Percentiles rank a stretch among this genome's conserved stretches.
Evolutionary conservation across 352 stramenopile species (phyloP).

Genomic region (Globisporangium paroecandrum): DNA sequence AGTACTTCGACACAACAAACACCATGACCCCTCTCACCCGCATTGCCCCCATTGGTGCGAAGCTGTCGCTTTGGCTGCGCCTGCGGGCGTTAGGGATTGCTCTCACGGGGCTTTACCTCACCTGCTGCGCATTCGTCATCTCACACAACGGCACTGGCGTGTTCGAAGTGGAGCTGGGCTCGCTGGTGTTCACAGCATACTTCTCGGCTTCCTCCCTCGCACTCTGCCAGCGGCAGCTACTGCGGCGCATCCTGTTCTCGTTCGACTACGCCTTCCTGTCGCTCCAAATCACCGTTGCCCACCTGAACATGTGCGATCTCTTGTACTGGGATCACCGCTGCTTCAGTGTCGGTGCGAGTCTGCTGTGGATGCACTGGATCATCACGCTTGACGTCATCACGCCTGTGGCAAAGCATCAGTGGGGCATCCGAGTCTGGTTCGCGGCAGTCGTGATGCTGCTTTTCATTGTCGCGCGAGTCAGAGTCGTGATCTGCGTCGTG

Average conservation of each 20-base stretch:
- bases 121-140: not conserved
- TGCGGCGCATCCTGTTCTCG: constrained; percentile 10
- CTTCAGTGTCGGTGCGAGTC: constrained; percentile 11
- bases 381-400: constrained; percentile 17
- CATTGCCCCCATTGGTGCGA: not conserved
- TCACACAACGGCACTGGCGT: not conserved
- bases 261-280: constrained; percentile 23
- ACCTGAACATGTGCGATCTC: constrained; percentile 17
- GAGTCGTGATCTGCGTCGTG: constrained; percentile 1
- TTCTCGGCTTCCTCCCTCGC: not conserved
- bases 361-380: constrained; percentile 23
- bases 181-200: not conserved
- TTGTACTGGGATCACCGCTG: constrained; percentile 12
- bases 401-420: constrained; percentile 7
- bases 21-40: not conserved
- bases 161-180: not conserved
- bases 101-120: constrained; percentile 1
- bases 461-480: constrained; percentile 9
- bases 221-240: constrained; percentile 10
- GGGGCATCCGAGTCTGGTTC: constrained; percentile 2
- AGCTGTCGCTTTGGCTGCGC: not conserved
- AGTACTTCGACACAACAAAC: constrained; percentile 2
- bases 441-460: constrained; percentile 5
- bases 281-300: constrained; percentile 16
- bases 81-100: not conserved